phyloP scores from a whole-genome alignment of 2,329 filamentous ascomycete genomes.

The Dothiorella sarmentorum region DNA sequence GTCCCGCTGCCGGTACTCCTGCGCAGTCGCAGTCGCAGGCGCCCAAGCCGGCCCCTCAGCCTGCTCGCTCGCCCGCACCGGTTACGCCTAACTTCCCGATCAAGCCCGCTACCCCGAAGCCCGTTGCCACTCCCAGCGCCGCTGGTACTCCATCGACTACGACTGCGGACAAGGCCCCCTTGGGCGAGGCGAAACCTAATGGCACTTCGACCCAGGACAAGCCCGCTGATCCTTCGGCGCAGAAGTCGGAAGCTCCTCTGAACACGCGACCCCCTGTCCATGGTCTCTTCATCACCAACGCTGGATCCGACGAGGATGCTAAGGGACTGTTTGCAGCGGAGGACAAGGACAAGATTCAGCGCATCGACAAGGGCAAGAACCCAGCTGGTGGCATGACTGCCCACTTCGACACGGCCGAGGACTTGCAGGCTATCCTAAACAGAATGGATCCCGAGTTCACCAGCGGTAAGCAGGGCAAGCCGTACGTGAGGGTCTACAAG shows the following conservation, averaged over 20 bases:
- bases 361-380: conserved; percentile 65
- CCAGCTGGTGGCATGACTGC: conserved; percentile 66
- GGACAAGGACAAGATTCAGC: conserved; percentile 73
- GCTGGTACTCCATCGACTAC: conserved; percentile 19
- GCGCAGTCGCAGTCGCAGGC: conserved; percentile 36
- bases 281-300: conserved; percentile 86
- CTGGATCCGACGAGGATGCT: conserved; percentile 77
- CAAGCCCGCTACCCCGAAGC: conserved; percentile 51
- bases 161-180: conserved; percentile 36
- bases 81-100: conserved; percentile 42
- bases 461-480: conserved; percentile 71
- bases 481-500: conserved; percentile 79
- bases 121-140: conserved; percentile 34
- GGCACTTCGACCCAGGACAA: conserved; percentile 45
- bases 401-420: conserved; percentile 74
- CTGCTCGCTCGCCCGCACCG: conserved; percentile 41
- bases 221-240: conserved; percentile 30
- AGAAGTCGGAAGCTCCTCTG: conserved; percentile 48
- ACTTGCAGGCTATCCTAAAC: conserved; percentile 75
- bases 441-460: conserved; percentile 72
- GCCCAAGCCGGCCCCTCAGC: conserved; percentile 34
- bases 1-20: conserved; percentile 36
- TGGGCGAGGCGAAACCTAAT: conserved; percentile 47
- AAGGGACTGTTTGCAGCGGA: conserved; percentile 79
- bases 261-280: conserved; percentile 60